Conservation (phyloP, 2,329 filamentous ascomycete species). For the Aspergillus sp. region DNA sequence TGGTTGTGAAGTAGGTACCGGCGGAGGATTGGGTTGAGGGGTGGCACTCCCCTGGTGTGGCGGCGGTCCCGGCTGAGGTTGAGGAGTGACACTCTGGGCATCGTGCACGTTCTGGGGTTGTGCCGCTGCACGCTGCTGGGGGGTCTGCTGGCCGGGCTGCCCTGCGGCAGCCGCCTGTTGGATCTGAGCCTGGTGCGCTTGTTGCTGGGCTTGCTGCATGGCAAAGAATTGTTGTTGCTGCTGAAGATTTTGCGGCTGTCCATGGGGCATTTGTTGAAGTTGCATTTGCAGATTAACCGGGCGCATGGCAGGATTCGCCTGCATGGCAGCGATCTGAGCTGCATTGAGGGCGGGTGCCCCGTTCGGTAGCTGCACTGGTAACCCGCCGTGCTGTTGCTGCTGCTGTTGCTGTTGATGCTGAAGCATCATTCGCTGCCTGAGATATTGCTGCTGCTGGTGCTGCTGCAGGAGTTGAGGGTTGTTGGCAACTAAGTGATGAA, state of each 20-base stretch:
- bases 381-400: slow-evolving; percentile 38
- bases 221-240: slow-evolving; percentile 44
- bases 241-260: slow-evolving; percentile 46
- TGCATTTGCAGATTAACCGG: slow-evolving; percentile 43
- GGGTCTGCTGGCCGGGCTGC: slow-evolving; percentile 42
- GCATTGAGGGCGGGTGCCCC: slow-evolving; percentile 44
- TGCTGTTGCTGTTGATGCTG: slow-evolving; percentile 37
- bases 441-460: slow-evolving; percentile 35
- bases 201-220: slow-evolving; percentile 38
- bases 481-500: slow-evolving; percentile 35
- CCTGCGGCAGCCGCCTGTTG: slow-evolving; percentile 31
- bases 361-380: slow-evolving; percentile 45
- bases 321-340: slow-evolving; percentile 48
- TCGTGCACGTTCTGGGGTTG: slow-evolving; percentile 48
- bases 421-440: slow-evolving; percentile 34
- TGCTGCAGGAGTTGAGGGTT: slow-evolving; percentile 52
- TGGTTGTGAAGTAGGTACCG: slow-evolving; percentile 37
- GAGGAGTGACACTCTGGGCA: slow-evolving; percentile 44
- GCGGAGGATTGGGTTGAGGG: slow-evolving; percentile 38
- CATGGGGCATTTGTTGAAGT: slow-evolving; percentile 45
- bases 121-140: slow-evolving; percentile 44
- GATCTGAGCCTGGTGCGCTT: slow-evolving; percentile 36
- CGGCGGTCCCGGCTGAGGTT: slow-evolving; percentile 46
- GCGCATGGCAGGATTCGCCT: slow-evolving; percentile 44
- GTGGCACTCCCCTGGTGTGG: slow-evolving; percentile 42